phyloP scores from a whole-genome alignment of 805 yeast species.

The Schwanniomyces polymorphus region DNA sequence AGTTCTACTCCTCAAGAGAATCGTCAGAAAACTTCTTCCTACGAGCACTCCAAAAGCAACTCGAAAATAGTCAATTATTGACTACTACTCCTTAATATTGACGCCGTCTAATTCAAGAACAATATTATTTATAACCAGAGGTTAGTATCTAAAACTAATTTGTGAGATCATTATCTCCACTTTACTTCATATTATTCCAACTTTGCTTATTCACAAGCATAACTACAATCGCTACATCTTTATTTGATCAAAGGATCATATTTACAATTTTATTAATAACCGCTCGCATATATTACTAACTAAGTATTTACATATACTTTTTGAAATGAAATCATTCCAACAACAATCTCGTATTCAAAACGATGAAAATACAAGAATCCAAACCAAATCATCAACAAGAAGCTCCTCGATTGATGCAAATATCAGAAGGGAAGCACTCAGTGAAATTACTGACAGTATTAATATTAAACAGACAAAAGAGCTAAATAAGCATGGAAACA shows the following conservation, averaged over 20 bases:
- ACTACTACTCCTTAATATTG: neutral
- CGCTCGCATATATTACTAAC: constrained; percentile 1
- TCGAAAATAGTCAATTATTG: neutral
- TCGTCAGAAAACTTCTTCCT: neutral
- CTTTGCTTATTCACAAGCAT: constrained; percentile 5
- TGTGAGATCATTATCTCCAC: neutral
- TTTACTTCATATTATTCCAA: neutral
- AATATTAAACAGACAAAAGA: constrained; percentile 6
- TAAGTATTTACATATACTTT: neutral
- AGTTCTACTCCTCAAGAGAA: neutral
- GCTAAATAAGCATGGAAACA: constrained; percentile 7
- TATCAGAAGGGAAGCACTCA: constrained; percentile 25
- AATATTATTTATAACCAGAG: neutral
- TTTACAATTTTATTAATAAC: neutral
- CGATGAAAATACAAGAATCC: constrained; percentile 17
- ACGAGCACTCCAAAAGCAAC: neutral
- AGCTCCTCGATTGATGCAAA: constrained; percentile 2
- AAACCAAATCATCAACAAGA: constrained; percentile 3
- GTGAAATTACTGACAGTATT: constrained; percentile 23
- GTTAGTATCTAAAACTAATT: neutral
- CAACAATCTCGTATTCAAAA: constrained; percentile 8
- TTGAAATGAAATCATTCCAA: constrained; percentile 12
- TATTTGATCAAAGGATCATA: neutral
- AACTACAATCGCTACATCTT: constrained; percentile 1
- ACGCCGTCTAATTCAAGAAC: neutral